Conservation (phyloP, 1,139 yeast species). For the Geotrichum bryndzae region DNA sequence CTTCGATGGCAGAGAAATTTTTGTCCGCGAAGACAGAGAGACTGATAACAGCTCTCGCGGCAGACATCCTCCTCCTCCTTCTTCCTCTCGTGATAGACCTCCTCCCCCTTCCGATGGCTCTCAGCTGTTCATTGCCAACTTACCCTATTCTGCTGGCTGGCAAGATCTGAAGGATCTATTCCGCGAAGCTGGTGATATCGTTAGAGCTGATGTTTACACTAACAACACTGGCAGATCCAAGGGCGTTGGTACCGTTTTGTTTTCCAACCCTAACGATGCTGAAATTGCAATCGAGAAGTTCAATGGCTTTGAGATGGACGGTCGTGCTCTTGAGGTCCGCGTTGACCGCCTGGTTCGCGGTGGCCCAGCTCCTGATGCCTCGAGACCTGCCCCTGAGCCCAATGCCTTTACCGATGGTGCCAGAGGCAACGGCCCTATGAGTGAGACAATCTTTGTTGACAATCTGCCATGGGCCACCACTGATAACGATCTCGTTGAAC, state of each 20-base stretch:
- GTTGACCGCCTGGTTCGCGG: constrained; percentile 43
- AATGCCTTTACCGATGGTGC: constrained; percentile 59
- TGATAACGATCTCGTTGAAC: constrained; percentile 74
- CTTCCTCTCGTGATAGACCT: constrained; percentile 15
- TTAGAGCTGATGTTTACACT: constrained; percentile 71
- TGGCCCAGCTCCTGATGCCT: constrained; percentile 36
- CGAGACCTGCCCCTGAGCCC: constrained; percentile 19
- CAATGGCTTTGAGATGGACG: constrained; percentile 89
- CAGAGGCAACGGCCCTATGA: constrained; percentile 56
- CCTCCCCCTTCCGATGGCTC: constrained; percentile 31
- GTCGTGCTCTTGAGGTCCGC: constrained; percentile 74
- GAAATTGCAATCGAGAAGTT: constrained; percentile 83
- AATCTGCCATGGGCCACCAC: constrained; percentile 89
- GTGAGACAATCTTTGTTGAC: constrained; percentile 59
- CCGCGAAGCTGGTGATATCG: constrained; percentile 67
- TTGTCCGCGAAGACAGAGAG: constrained; percentile 64
- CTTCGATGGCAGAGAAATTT: constrained; percentile 73
- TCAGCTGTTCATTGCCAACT: constrained; percentile 75
- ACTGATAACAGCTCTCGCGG: constrained; percentile 24
- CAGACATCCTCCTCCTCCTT: constrained; percentile 23
- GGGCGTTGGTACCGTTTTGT: constrained; percentile 87
- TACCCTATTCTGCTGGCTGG: constrained; percentile 79
- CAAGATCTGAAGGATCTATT: constrained; percentile 80
- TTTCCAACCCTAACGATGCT: constrained; percentile 81
- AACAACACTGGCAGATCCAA: constrained; percentile 71